Base-by-base conservation (phyloP, 2,329 filamentous ascomycete species). In the Pseudocercospora eumusae region DNA sequence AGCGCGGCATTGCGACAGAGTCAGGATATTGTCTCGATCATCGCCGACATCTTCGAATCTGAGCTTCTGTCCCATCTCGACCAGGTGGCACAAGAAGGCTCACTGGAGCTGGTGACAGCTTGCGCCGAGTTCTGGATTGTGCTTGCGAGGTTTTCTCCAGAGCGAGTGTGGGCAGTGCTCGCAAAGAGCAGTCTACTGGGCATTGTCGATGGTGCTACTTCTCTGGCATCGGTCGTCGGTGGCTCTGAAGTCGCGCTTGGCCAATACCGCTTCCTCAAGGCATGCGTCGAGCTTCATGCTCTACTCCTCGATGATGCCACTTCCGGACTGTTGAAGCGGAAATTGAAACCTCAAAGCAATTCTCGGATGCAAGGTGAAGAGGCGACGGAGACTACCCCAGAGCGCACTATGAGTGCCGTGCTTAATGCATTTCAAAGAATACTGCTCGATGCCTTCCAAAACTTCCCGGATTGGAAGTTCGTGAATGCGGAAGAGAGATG, bases 131-230 rank as follows among this genome's bases (percentile, higher is more conserved):
- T 98, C 70, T 79, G 96, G 40, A 84, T 89, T 68, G 86, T 88
- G 2, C 79, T 96, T 18, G 76, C 95, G 25, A 82, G 83, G 9
- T 69, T 89, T n/a, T 86, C 89, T 56, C 93, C 95, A 0, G 90
- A 89, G 60, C 84, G 93, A 63, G 87, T 96, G 5, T 98, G 95
- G 93, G 92, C 93, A 3, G 91, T 93, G 74, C 83, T 99, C 70
- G 86, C 88, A 3, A 87, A 91, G 61, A 96, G 91, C 74, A 86
- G 88, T 65, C 80, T 99, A 18, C 81, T 99, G 50, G 89, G 90
- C 68, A 85, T 87, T 5, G 88, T 92, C 67, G 88, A 90, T 9
- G 88, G 88, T 65, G 88, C 88, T 13, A 91, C 92, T 10, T 88
- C 89, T 64, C 83, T 99, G 64, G 86, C 88, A 42, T 86, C 86